A percentile compares a stretch with the other conserved stretches of the same genome.
These are phyloP conservation scores for Macaranga tanarius DNA, from an alignment of 441 rosid species.

Conservation along the genomic window DNA sequence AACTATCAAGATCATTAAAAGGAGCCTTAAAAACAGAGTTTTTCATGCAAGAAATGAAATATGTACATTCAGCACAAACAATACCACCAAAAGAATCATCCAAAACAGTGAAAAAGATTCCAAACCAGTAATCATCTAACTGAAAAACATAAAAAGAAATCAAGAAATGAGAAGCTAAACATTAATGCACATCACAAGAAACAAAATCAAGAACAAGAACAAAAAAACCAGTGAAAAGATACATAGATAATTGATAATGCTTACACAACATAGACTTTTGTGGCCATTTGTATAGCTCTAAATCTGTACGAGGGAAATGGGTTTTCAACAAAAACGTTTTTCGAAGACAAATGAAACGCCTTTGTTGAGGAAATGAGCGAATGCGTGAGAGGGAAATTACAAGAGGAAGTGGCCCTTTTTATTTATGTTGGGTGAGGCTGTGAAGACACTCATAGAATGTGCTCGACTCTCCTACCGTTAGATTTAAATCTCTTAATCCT, in stretches of 20 bases:
- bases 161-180: neutral
- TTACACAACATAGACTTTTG: slow-evolving; percentile 62
- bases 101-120: neutral
- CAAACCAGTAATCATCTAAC: neutral
- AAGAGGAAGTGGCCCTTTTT: slow-evolving; percentile 15
- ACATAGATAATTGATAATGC: slow-evolving; percentile 15
- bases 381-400: neutral
- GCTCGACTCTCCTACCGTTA: no score
- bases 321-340: neutral
- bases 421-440: slow-evolving; percentile 30
- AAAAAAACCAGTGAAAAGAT: neutral
- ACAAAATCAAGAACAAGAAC: slow-evolving; percentile 1
- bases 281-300: slow-evolving; percentile 40
- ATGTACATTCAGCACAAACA: neutral
- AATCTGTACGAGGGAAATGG: no score
- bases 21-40: neutral
- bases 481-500: no score
- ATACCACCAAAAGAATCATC: neutral
- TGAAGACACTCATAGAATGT: no score
- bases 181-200: neutral
- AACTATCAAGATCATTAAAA: slow-evolving; percentile 5
- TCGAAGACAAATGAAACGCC: neutral
- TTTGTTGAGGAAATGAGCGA: neutral
- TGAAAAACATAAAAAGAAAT: neutral
- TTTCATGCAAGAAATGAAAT: neutral